Evolutionary conservation across 2,329 filamentous ascomycete genomes (phyloP), one percentile per base, ranked within the genome.

Genomic region (Orbilia javanica): DNA sequence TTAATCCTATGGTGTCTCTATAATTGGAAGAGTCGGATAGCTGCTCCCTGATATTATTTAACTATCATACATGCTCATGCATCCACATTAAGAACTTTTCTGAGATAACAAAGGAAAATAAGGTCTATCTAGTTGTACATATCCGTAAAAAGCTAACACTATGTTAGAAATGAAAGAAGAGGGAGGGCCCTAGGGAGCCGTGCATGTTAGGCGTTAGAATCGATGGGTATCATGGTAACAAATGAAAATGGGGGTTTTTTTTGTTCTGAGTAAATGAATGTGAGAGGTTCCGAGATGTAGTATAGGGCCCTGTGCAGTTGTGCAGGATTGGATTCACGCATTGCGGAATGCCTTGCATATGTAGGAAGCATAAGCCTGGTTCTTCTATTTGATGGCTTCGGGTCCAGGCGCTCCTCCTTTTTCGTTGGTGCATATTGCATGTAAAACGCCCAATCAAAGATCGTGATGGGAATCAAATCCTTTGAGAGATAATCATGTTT

Each of bases 231-330:
- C 31, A 13, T 53, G 15, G 50, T 53, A 13, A 53, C 50, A 53
- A 53, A 53, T 53, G 50, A 53, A 53, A 53, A 52, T 4, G 20
- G n/a, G n/a, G n/a, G n/a, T n/a, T n/a, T n/a, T n/a, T n/a, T n/a
- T 15, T 31, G 22, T 13, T 57, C 39, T 20, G 52, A 18, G 15
- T 22, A 57, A 57, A 57, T 20, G 52, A 57, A n/a, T 36, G 52
- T 39, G 31, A 34, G n/a, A 57, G 50, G 25, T 31, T n/a, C 11
- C 6, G 18, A 31, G 27, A 3, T 31, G 25, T 29, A 27, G 11
- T 31, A 27, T 10, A 27, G 20, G 15, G 29, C 29, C 29, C 7
- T 31, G 29, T 31, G 29, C 29, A 15, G 18, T 31, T 4, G 27
- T 15, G 48, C 48, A 27, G 27, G 48, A 53, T 53, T 18, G 22